Base-by-base conservation (phyloP, 78 protist species). In the Emiliania huxleyi region DNA sequence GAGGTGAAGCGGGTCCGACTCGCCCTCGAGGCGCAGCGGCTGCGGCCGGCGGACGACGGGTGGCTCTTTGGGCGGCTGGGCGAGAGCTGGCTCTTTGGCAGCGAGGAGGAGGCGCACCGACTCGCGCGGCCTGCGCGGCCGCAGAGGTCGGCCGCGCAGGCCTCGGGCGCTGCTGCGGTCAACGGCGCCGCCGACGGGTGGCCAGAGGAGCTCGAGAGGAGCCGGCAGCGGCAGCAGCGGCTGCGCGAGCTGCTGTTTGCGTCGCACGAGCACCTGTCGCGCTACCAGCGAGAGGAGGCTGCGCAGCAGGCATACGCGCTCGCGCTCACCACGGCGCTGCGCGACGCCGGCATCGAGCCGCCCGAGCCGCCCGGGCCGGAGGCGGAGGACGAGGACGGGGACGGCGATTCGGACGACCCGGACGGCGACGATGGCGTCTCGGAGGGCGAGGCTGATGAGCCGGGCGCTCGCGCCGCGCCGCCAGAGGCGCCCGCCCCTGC, bases 31-130 rank as follows among this genome's bases (percentile, higher is more conserved):
- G 29, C 15, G 11, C 40, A 4, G 6, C 18, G 42, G 40, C 2
- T 1, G 81, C 2, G 42, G 42, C n/a, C n/a, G n/a, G 35, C 12
- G 42, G 81, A 19, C 81, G 81, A 40, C 18, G 81, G 81, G 15
- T 2, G 42, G 46, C 23, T 77, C 85, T 22, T 77, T 33, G 85
- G 85, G 26, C 26, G 11, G 35, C 46, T 77, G 33, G 85, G 85
- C 85, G 85, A 77, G 85, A 48, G 40, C 15, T 77, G 85, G 85
- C 85, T 77, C 42, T 77, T 77, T 21, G 85, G 85, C 8, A 19
- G 12, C 44, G 85, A 77, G 44, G 18, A 6, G 18, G n/a, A 6
- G 40, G 42, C 21, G 29, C 11, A 12, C 18, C 46, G 43, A 4
- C 44, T 42, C 33, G 40, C 43, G 83, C 83, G 83, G 40, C 43